A percentile compares a stretch with the other conserved stretches of the same genome.
Conservation (phyloP, 805 yeast species). For the Osmozyma mogii region DNA sequence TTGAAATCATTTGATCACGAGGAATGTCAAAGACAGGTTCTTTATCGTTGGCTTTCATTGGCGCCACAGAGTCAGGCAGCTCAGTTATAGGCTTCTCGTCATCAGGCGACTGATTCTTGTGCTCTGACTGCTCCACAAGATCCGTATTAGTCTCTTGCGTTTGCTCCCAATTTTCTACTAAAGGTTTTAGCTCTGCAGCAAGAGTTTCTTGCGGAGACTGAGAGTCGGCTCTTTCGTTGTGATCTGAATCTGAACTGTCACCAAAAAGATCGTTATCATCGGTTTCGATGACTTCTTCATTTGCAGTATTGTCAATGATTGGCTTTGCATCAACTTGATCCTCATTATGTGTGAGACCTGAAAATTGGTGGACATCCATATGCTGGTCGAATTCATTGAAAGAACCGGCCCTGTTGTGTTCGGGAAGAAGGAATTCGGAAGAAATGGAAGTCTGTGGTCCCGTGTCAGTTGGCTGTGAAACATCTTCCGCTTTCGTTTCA, state of each 20-base stretch:
- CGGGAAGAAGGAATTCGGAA: not conserved
- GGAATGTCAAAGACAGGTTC: slow-evolving; percentile 41
- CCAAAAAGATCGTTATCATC: slow-evolving; percentile 13
- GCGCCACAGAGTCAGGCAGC: too few species aligned
- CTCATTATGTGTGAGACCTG: not conserved
- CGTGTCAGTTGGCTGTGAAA: too few species aligned
- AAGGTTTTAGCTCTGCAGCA: too few species aligned
- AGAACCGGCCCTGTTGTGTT: not conserved
- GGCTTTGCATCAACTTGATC: not conserved
- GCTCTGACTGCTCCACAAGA: too few species aligned
- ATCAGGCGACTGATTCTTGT: slow-evolving; percentile 2
- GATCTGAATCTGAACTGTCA: slow-evolving; percentile 10
- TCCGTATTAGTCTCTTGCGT: not conserved
- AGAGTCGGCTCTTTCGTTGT: too few species aligned
- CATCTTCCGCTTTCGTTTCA: slow-evolving; percentile 5
- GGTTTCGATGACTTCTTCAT: slow-evolving; percentile 1
- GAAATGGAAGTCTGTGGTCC: too few species aligned
- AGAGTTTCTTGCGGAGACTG: too few species aligned
- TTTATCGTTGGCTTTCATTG: not conserved
- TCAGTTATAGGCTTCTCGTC: not conserved
- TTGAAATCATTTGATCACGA: slow-evolving; percentile 47
- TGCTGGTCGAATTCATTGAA: not conserved
- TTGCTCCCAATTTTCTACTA: too few species aligned
- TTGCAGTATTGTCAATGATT: not conserved
- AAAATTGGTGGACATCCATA: not conserved